phyloP scores from a whole-genome alignment of 805 yeast genomes.

The Yamadazyma nakazawae region DNA sequence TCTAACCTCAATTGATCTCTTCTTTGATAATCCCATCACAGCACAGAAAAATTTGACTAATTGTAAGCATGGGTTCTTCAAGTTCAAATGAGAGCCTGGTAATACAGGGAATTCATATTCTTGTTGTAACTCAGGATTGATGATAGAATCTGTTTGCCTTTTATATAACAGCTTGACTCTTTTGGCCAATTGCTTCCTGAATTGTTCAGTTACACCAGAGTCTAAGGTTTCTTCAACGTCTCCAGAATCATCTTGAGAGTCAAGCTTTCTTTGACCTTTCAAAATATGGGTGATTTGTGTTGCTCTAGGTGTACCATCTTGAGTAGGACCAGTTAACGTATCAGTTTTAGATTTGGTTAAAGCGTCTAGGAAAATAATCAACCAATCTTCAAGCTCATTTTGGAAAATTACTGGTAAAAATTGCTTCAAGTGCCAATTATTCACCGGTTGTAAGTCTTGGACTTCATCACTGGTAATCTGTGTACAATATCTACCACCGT shows the following conservation, averaged over 20 bases:
- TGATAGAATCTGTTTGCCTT: conserved; percentile 68
- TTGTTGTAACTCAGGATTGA: conserved; percentile 57
- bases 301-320: conserved; percentile 51
- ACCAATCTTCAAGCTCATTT: conserved; percentile 86
- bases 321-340: conserved; percentile 33
- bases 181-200: conserved; percentile 62
- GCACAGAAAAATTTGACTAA: conserved; percentile 74
- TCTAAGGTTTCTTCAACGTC: conserved; percentile 21
- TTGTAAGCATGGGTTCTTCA: conserved; percentile 74
- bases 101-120: conserved; percentile 73
- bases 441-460: conserved; percentile 47
- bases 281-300: conserved; percentile 64
- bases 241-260: conserved; percentile 31
- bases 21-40: conserved; percentile 62
- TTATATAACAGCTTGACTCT: conserved; percentile 63
- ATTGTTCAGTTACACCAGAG: conserved; percentile 50
- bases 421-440: conserved; percentile 75
- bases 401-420: conserved; percentile 74
- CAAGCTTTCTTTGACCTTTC: conserved; percentile 39
- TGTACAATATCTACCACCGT: conserved; percentile 64
- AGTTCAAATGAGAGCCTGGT: conserved; percentile 65
- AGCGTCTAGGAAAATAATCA: conserved; percentile 68
- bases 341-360: conserved; percentile 54
- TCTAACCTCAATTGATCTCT: conserved; percentile 68
- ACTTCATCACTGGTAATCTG: conserved; percentile 43